These are phyloP conservation scores for Saposhnikovia divaricata DNA, from an alignment of 129 eudicot genomes.

Conservation along the genomic window DNA sequence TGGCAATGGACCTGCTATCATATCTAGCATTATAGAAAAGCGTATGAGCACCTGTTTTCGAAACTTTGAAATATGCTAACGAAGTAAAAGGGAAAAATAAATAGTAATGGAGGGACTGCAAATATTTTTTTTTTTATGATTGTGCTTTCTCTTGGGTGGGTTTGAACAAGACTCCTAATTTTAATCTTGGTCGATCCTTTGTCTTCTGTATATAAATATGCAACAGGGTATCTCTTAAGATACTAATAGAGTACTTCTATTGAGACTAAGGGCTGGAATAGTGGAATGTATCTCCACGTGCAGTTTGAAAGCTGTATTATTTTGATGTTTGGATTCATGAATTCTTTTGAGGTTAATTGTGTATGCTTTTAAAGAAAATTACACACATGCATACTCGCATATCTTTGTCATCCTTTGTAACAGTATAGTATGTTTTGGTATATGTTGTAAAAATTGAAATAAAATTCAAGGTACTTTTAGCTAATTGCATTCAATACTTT, in stretches of 20 bases:
- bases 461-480: background rate
- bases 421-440: background rate
- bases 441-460: background rate
- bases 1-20: background rate
- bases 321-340: background rate
- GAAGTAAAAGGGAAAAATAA: background rate
- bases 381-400: background rate
- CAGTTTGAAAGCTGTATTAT: background rate
- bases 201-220: background rate
- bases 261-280: background rate
- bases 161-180: background rate
- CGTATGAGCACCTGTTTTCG: background rate
- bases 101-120: background rate
- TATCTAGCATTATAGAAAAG: background rate
- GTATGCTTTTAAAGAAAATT: background rate
- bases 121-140: background rate
- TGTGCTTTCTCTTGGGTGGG: background rate
- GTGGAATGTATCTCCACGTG: background rate
- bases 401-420: background rate
- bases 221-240: background rate
- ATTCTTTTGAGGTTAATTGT: background rate
- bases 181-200: background rate
- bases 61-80: no score
- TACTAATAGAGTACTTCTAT: background rate
- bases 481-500: conserved; percentile 13